phyloP scores from a whole-genome alignment of 2,329 filamentous ascomycete species.

The Zymoseptoria tritici region DNA sequence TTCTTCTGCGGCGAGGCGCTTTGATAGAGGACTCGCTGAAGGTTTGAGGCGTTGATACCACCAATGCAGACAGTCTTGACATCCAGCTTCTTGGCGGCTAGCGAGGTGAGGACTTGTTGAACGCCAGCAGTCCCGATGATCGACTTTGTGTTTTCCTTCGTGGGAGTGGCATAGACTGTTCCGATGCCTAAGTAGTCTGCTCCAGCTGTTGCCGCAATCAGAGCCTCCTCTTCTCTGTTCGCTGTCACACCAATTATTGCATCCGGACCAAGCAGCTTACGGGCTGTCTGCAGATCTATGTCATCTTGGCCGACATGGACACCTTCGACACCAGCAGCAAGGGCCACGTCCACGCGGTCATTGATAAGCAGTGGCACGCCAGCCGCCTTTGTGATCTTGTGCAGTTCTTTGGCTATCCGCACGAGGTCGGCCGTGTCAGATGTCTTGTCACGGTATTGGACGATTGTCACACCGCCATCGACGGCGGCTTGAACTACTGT shows the following conservation, averaged over 20 bases:
- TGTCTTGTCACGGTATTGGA: slow-evolving; percentile 87
- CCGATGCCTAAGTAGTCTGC: slow-evolving; percentile 89
- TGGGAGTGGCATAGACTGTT: slow-evolving; percentile 78
- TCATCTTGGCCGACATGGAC: slow-evolving; percentile 96
- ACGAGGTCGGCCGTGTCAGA: slow-evolving; percentile 67
- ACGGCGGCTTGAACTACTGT: slow-evolving; percentile 68
- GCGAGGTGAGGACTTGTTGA: slow-evolving; percentile 55
- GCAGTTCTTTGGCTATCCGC: slow-evolving; percentile 61
- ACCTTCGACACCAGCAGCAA: slow-evolving; percentile 79
- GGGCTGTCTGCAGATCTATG: slow-evolving; percentile 62
- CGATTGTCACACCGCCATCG: slow-evolving; percentile 71
- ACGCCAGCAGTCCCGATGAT: slow-evolving; percentile 70
- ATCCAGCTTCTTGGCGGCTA: slow-evolving; percentile 43
- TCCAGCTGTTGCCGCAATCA: slow-evolving; percentile 63
- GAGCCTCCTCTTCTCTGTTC: slow-evolving; percentile 65
- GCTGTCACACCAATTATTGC: slow-evolving; percentile 86
- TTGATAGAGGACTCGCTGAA: slow-evolving; percentile 67
- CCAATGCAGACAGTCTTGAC: slow-evolving; percentile 75
- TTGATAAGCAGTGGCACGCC: slow-evolving; percentile 82
- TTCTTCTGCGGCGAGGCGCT: slow-evolving; percentile 49
- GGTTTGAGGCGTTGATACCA: slow-evolving; percentile 71
- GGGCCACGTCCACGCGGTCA: slow-evolving; percentile 81
- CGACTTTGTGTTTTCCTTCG: slow-evolving; percentile 79
- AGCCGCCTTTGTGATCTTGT: slow-evolving; percentile 59
- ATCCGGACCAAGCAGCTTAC: slow-evolving; percentile 62